phyloP scores from a whole-genome alignment of 495 filamentous ascomycete species.

The Cenococcum geophilum region DNA sequence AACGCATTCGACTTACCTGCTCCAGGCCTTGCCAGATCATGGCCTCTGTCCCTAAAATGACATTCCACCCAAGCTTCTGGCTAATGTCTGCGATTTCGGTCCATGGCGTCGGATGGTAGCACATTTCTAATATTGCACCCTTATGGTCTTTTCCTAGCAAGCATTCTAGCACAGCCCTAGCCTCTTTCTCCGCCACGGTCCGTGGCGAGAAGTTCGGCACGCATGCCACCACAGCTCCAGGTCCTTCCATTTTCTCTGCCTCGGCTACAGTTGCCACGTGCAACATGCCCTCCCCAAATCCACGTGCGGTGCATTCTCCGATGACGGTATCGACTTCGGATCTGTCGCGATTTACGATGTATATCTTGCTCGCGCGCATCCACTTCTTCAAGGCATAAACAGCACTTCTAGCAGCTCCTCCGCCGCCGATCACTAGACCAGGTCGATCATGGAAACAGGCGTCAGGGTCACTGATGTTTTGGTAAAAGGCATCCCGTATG shows the following conservation, averaged over 20 bases:
- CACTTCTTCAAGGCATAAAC: conserved; percentile 63
- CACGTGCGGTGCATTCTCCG: conserved; percentile 47
- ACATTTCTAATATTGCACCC: conserved; percentile 72
- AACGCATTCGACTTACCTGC: conserved; percentile 38
- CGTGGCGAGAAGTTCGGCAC: conserved; percentile 65
- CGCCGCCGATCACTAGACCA: conserved; percentile 59
- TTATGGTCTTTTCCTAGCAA: conserved; percentile 48
- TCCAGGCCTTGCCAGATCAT: conserved; percentile 72
- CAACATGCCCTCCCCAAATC: conserved; percentile 47
- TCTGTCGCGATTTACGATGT: conserved; percentile 62
- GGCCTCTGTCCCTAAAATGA: conserved; percentile 63
- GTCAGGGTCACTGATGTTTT: conserved; percentile 48
- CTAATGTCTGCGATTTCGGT: conserved; percentile 55
- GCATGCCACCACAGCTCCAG: conserved; percentile 57
- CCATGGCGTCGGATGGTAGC: conserved; percentile 64
- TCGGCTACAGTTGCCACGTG: conserved; percentile 52
- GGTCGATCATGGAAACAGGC: conserved; percentile 49
- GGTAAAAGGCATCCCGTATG: conserved; percentile 59
- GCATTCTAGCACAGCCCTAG: conserved; percentile 51
- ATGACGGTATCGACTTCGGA: conserved; percentile 59
- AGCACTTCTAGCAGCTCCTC: conserved; percentile 62
- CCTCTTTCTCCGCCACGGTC: conserved; percentile 51
- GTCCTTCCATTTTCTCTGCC: conserved; percentile 50
- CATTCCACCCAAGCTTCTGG: conserved; percentile 57
- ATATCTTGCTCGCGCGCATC: conserved; percentile 59